Evolutionary conservation across 2,329 filamentous ascomycete genomes (phyloP).

Genomic region (Paracamarosporium sp.): DNA sequence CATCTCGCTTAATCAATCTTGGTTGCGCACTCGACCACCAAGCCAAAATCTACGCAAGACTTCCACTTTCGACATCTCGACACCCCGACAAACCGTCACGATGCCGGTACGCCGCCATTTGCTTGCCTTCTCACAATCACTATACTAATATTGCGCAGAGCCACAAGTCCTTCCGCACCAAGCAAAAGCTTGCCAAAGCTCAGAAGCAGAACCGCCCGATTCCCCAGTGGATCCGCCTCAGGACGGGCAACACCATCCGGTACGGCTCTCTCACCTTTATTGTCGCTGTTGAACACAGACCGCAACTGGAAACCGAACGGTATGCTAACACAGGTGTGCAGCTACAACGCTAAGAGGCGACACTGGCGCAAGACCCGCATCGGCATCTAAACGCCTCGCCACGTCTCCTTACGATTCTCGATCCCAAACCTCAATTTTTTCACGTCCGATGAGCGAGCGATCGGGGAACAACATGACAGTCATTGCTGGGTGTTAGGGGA

Average conservation of each 20-base stretch:
- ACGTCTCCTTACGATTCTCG: conserved; percentile 44
- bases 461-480: conserved; percentile 38
- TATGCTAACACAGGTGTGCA: conserved; percentile 51
- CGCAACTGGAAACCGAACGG: not conserved
- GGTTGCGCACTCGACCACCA: not conserved
- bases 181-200: conserved; percentile 99
- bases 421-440: conserved; percentile 25
- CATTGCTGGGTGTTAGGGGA: not conserved
- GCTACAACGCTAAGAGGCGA: conserved; percentile 99
- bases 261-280: conserved; percentile 65
- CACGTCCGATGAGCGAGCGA: conserved; percentile 35
- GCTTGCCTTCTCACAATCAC: not conserved
- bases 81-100: conserved; percentile 42
- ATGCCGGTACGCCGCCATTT: conserved; percentile 44
- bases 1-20: not conserved
- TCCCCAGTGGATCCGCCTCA: conserved; percentile 98
- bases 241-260: conserved; percentile 99
- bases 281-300: too few species aligned
- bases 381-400: conserved; percentile 83
- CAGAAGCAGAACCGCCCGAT: conserved; percentile 99
- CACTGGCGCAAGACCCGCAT: conserved; percentile 99
- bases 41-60: conserved; percentile 14
- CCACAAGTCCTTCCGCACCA: conserved; percentile 99
- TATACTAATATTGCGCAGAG: conserved; percentile 64
- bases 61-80: conserved; percentile 45